phyloP scores from a whole-genome alignment of 179 eudicot species.

The Camellia oleifera region DNA sequence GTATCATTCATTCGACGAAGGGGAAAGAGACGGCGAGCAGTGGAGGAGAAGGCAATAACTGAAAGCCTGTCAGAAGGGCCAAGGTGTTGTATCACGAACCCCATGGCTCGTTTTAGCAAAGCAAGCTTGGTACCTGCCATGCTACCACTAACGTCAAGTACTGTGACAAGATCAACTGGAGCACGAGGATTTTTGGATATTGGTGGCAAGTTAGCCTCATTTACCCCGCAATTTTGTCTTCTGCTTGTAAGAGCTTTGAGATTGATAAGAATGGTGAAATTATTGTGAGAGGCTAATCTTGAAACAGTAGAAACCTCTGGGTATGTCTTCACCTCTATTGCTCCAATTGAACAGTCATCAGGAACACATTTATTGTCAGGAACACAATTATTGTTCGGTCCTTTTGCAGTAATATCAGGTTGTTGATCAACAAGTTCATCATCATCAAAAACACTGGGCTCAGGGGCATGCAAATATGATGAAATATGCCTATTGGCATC shows the following conservation, averaged over 20 bases:
- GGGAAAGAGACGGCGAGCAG: constrained; percentile 55
- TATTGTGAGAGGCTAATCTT: constrained; percentile 26
- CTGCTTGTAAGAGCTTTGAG: constrained; percentile 43
- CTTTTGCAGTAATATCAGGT: too few species aligned
- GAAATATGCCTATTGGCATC: constrained; percentile 28
- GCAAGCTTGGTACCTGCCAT: constrained; percentile 68
- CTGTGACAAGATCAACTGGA: constrained; percentile 59
- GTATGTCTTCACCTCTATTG: constrained; percentile 37
- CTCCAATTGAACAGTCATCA: constrained; percentile 17
- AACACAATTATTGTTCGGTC: too few species aligned
- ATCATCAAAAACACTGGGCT: constrained; percentile 44
- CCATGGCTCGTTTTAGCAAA: constrained; percentile 63
- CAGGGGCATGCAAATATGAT: constrained; percentile 29
- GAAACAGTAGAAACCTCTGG: constrained; percentile 53
- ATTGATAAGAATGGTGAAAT: constrained; percentile 47
- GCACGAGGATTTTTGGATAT: constrained; percentile 39
- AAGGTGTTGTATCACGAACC: constrained; percentile 55
- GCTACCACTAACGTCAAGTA: constrained; percentile 62
- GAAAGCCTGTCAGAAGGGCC: constrained; percentile 62
- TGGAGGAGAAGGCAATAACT: constrained; percentile 52
- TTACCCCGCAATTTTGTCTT: constrained; percentile 12
- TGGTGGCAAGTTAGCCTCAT: constrained; percentile 12
- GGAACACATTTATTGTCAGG: too few species aligned
- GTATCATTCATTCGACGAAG: constrained; percentile 53
- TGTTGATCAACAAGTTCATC: constrained; percentile 42